These are phyloP conservation scores for Mucuna pruriens DNA, from an alignment of 306 rosid species.

Conservation along the genomic window DNA sequence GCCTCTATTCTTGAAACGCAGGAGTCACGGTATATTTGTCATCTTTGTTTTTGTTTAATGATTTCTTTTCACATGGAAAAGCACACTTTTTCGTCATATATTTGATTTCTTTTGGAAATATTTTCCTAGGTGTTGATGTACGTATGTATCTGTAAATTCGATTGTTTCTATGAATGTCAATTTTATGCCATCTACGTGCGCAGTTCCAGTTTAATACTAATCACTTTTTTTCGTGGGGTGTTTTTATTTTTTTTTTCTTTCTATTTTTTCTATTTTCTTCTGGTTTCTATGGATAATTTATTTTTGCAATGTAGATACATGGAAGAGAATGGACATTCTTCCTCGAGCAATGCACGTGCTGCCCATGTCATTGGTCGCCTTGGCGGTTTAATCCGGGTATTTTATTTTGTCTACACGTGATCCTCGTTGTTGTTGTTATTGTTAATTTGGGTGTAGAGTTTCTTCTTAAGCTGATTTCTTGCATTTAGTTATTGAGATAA, in stretches of 20 bases:
- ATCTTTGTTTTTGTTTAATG: background rate
- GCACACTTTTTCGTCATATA: background rate
- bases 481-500: background rate
- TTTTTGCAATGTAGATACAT: conserved; percentile 68
- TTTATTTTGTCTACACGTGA: background rate
- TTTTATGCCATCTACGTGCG: background rate
- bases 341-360: conserved; percentile 78
- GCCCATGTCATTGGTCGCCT: conserved; percentile 85
- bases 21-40: conserved; percentile 62
- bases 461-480: background rate
- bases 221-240: too few relatives aligned
- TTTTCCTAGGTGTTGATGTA: background rate
- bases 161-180: background rate
- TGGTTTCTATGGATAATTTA: background rate
- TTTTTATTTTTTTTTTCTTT: too few relatives aligned
- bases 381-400: conserved; percentile 82
- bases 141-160: background rate
- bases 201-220: background rate
- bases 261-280: background rate
- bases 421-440: background rate
- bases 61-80: background rate
- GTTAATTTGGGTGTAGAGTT: background rate
- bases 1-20: conserved; percentile 85
- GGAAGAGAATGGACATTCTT: conserved; percentile 81
- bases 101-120: background rate